These are phyloP conservation scores for Dioscorea cayenensis DNA, from an alignment of 116 monocot species.

Conservation along the genomic window DNA sequence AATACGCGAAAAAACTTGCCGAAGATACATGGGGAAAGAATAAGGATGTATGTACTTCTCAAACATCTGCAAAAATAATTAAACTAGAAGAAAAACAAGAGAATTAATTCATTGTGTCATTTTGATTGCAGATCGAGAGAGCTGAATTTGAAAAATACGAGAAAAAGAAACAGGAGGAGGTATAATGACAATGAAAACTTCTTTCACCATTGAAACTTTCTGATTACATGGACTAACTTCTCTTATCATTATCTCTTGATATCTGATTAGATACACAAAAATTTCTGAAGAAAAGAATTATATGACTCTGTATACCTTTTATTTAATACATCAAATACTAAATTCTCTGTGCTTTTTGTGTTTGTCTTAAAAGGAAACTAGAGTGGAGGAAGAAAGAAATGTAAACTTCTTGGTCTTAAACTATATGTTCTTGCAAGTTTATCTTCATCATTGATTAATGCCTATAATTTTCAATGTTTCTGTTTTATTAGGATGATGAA, in stretches of 20 bases:
- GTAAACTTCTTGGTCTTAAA: background rate
- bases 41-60: conserved; percentile 24
- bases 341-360: background rate
- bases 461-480: background rate
- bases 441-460: background rate
- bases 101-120: background rate
- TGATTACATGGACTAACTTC: background rate
- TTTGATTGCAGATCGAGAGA: conserved; percentile 45
- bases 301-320: too few relatives aligned
- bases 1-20: conserved; percentile 41
- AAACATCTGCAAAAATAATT: background rate
- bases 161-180: conserved; percentile 54
- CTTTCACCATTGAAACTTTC: background rate
- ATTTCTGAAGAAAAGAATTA: too few relatives aligned
- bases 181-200: conserved; percentile 3
- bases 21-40: conserved; percentile 47
- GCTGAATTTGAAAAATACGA: conserved; percentile 55
- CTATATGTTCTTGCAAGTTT: background rate
- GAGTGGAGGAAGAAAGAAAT: background rate
- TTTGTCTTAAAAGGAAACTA: background rate
- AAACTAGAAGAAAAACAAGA: background rate
- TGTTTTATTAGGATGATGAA: background rate
- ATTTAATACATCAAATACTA: too few relatives aligned
- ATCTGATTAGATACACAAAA: too few relatives aligned
- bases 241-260: too few relatives aligned